Conservation (phyloP, 1,284 basidiomycete species). For the Puccinia hordei region DNA sequence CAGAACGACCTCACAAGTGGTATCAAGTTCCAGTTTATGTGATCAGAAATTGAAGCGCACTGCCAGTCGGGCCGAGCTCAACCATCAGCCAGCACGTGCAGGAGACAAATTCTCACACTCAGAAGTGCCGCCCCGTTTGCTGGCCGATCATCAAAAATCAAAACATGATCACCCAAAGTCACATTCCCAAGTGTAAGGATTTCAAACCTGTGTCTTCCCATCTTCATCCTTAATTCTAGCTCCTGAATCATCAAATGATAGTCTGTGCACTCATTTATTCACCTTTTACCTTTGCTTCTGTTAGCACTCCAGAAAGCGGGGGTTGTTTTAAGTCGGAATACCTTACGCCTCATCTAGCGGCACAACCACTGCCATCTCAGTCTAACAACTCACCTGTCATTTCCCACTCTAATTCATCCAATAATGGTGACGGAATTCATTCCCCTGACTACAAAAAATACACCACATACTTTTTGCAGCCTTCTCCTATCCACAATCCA, state of each 20-base stretch:
- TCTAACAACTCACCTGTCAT: neutral
- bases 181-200: constrained; percentile 3
- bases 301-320: neutral
- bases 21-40: neutral
- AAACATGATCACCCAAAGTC: constrained; percentile 17
- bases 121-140: neutral
- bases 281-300: neutral
- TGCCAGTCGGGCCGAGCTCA: constrained; percentile 36
- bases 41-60: constrained; percentile 37
- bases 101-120: neutral
- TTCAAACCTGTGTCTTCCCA: neutral
- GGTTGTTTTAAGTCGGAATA: constrained; percentile 41
- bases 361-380: constrained; percentile 36
- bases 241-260: neutral
- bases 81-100: neutral
- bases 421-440: neutral
- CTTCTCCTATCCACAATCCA: neutral
- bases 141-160: neutral
- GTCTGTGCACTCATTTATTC: neutral
- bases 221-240: neutral
- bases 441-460: constrained; percentile 14
- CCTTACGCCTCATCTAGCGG: constrained; percentile 39
- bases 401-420: constrained; percentile 10
- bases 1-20: neutral
- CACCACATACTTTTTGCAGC: neutral